Base-by-base conservation (phyloP, 148 eudicot species). In the Cornus florida region DNA sequence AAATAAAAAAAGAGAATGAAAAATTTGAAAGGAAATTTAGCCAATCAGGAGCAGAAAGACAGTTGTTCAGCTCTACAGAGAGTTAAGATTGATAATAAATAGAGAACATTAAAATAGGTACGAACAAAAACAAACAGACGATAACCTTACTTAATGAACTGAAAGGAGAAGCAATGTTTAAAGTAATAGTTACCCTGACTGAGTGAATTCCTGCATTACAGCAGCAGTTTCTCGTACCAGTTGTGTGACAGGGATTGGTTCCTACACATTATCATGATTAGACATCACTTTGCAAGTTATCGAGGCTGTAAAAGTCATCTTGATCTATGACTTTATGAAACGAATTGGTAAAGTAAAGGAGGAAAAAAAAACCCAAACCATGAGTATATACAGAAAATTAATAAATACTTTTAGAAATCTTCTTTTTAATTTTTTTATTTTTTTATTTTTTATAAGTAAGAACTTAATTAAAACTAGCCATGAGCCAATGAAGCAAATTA, bases 141-240 rank as follows among this genome's bases (percentile, higher is more conserved):
- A 53, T 53, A 53, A 8, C 64, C 20, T n/a, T 19, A 62, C 23
- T 62, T 16, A 3, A 20, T 17, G 66, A 20, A 62, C 23, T 62
- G 66, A 13, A 62, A n/a, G 66, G 66, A 19, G 19, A 62, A 62
- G 11, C 6, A 24, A 62, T 35, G 66, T 3, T 20, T 48, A 43
- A 56, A 71, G 31, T 24, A n/a, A 65, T 59, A 84, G 82, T 80
- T 91, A 96, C 99, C 99, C 99, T 53, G 99, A 96, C 80, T 96
- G 99, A 77, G 99, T 96, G 81, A 96, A 96, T 81, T 96, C 99
- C 81, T 96, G 99, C 99, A 93, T 96, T 79, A 96, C 99, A 70
- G 99, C 92, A 13, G 99, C 99, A 60, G 99, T 96, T 90, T 96
- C 99, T 86, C 99, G 88, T 31, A 96, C 99, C 84, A 96, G 93